Evolutionary conservation across 768 basidiomycete species (phyloP), one percentile per base, ranked within the genome.

Genomic region (Auriscalpium vulgare): DNA sequence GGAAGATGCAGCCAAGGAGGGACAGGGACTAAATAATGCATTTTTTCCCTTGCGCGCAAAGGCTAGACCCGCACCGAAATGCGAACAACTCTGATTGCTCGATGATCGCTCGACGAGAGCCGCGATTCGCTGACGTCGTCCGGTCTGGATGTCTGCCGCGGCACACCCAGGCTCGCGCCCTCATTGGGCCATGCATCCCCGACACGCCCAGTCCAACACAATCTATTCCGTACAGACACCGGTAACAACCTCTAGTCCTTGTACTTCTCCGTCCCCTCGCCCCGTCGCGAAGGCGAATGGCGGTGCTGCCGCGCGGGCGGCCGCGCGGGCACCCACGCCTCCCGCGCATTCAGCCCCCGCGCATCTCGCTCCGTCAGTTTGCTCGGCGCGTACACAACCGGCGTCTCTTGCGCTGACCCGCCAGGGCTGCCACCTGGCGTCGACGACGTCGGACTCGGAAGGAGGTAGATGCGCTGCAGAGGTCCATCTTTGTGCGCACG

Each of bases 381-480:
- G 57, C 69, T 74, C 11, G 86, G 85, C n/a, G 85, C 83, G 64
- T 88, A 90, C n/a, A 90, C 78, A 35, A 83, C 56, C 14, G 60
- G 38, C 1, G 51, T 52, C 1, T 60, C 50, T 23, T 51, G 21
- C 21, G 29, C 29, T 11, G 17, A 3, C 9, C 54, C 55, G 23
- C n/a, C 17, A 2, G 54, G 17, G 23, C 56, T 56, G 13, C 21
- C 16, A 17, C 17, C 59, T 57, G 74, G 68, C 11, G 67, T 49
- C 11, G 67, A 59, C 16, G 66, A 59, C 0, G 73, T 58, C 1
- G 65, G 67, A 19, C 63, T 69, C 11, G 81, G 85, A 1, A 88
- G 75, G 21, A 90, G 76, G 65, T 79, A 82, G 59, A 90, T 82
- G 56, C 83, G 82, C 57, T 84, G 83, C 43, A 81, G 63, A 5